Base-by-base conservation (phyloP, 805 yeast genomes). In the Pichia exigua region DNA sequence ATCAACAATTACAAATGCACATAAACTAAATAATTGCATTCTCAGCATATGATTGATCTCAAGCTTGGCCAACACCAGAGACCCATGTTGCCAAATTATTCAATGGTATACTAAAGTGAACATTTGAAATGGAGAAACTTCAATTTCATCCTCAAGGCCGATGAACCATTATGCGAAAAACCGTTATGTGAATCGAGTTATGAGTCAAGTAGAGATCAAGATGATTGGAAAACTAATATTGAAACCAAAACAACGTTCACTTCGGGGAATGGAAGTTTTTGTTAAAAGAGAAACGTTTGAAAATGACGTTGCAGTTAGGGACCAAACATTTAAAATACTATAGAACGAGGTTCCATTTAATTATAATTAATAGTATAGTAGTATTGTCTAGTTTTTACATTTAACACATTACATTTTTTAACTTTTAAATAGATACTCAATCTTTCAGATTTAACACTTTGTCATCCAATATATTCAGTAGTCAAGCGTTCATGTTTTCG, bases 31-130 rank as follows among this genome's bases (percentile, higher is more conserved):
- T 73, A 54, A 57, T 74, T 13, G 73, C 75, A 0, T 62, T 74
- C 44, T 72, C 77, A 9, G 65, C 77, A 1, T 65, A 73, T 35
- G 77, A 74, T 54, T 74, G 78, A 78, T 77, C 78, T 12, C 75
- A 72, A 50, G 65, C 66, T 35, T 74, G 78, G 78, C 78, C 78
- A 28, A 60, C 69, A 0, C 66, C 75, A 5, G 73, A 70, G 56
- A 70, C 66, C 8, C 73, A 76, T 48, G 66, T 64, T 1, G 54
- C 73, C 41, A 66, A 65, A 5, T 47, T 73, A 30, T 58, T 57
- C 53, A 57, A 58, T n/a, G 72, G 69, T 47, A 64, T 62, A 45
- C 50, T 69, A 40, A 47, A 53, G 17, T 53, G 72, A 35, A 73
- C 73, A 12, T 24, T 66, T 22, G 54, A 13, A 57, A 65, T 50